A percentile compares a stretch with the other conserved stretches of the same genome.
phyloP scores from a whole-genome alignment of 306 rosid genomes.

The Vigna angularis region DNA sequence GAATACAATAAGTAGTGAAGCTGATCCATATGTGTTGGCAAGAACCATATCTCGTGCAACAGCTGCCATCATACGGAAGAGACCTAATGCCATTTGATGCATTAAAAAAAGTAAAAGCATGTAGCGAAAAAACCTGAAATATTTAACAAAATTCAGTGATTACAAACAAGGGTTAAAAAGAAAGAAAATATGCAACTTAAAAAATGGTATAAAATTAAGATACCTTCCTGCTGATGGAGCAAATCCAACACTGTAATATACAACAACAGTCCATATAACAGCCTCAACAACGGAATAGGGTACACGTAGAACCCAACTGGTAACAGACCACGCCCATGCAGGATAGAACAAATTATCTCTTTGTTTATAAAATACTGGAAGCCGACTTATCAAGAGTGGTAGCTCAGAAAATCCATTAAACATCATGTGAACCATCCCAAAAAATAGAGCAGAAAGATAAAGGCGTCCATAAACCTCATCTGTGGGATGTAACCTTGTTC shows the following conservation, averaged over 20 bases:
- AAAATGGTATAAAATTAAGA: background rate
- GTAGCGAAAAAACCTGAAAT: constrained; percentile 88
- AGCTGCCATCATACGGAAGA: constrained; percentile 84
- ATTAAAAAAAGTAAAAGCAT: constrained; percentile 71
- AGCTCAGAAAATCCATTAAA: constrained; percentile 89
- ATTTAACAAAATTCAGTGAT: constrained; percentile 37
- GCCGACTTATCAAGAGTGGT: constrained; percentile 80
- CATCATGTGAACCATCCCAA: constrained; percentile 90
- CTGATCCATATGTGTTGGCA: constrained; percentile 92
- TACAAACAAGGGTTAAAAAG: background rate
- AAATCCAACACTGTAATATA: constrained; percentile 84
- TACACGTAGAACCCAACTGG: constrained; percentile 80
- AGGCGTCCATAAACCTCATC: constrained; percentile 70
- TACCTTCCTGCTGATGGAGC: constrained; percentile 86
- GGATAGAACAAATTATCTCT: constrained; percentile 87
- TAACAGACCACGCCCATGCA: constrained; percentile 84
- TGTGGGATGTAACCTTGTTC: constrained; percentile 67
- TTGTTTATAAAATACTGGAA: constrained; percentile 89
- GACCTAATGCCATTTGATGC: constrained; percentile 96
- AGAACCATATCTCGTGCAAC: constrained; percentile 81
- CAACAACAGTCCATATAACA: constrained; percentile 79
- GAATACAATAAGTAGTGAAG: constrained; percentile 70
- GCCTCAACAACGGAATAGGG: constrained; percentile 86
- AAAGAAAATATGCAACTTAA: background rate
- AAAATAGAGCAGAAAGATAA: constrained; percentile 83